Base-by-base conservation (phyloP, 148 eudicot genomes). In the Camellia granthamiana region DNA sequence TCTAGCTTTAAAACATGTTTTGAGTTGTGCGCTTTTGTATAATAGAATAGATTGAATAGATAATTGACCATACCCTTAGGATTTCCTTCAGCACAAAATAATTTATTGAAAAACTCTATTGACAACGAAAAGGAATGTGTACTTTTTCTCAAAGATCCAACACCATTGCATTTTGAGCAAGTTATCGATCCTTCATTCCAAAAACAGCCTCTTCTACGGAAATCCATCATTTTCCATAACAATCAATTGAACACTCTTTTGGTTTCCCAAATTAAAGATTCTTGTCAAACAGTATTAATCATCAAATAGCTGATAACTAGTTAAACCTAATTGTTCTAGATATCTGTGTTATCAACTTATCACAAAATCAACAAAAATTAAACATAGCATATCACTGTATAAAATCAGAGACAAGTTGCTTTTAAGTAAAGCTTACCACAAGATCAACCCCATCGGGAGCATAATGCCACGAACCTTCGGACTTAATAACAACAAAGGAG, bases 361-460 rank as follows among this genome's bases (percentile, higher is more conserved):
- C 13, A 38, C 16, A 30, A 54, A 69, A 14, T 46, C 54, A 69
- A 43, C 1, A 64, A 46, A 44, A 69, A 42, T 6, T 8, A 43
- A 46, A 67, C 3, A 13, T 9, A 2, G 54, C 73, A 21, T 38
- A 13, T 4, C 19, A 46, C 18, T 38, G 21, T 60, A 63, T 60
- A 56, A 47, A 64, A 77, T 19, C 43, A 3, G 16, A 11, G 3
- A 69, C n/a, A 3, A 30, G 38, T 18, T 69, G n/a, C 72, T 41
- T 42, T 2, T 19, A 69, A 30, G 62, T 18, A 77, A 56, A 86
- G 13, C 52, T 87, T 86, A 94, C 98, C 95, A 91, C 91, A 74
- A 94, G 86, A 84, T 94, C 97, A 81, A 92, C 94, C 60, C 98
- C 98, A n/a, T 87, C 93, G 10, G 90, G 90, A 68, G 85, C 87